A percentile compares a stretch with the other conserved stretches of the same genome.
phyloP scores from a whole-genome alignment of 106 monocot genomes.

The Dendrobium huoshanense region DNA sequence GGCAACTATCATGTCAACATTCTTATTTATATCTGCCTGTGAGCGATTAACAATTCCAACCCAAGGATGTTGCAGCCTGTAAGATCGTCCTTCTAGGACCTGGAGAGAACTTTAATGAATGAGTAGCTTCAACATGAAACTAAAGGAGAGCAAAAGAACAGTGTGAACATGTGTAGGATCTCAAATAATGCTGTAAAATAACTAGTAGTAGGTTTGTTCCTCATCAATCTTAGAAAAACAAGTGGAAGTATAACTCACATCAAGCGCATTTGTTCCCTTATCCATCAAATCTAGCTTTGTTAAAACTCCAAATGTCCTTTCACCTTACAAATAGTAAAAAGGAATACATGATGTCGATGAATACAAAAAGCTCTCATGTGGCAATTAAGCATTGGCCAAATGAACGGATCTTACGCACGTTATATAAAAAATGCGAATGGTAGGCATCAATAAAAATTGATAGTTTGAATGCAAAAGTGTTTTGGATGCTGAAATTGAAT shows the following conservation, averaged over 20 bases:
- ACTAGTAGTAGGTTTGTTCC: background rate
- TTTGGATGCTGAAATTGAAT: constrained; percentile 2
- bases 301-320: constrained; percentile 63
- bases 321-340: constrained; percentile 25
- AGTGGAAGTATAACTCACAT: constrained; percentile 26
- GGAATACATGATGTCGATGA: background rate
- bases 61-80: constrained; percentile 56
- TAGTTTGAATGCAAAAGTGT: background rate
- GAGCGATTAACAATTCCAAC: constrained; percentile 65
- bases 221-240: background rate
- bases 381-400: background rate
- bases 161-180: background rate
- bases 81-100: constrained; percentile 57
- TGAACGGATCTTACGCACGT: background rate
- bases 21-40: constrained; percentile 58
- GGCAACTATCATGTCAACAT: constrained; percentile 48
- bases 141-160: background rate
- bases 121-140: background rate
- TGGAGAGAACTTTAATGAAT: constrained; percentile 4
- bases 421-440: background rate
- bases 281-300: constrained; percentile 71
- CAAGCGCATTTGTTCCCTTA: constrained; percentile 63
- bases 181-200: background rate
- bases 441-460: background rate
- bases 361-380: background rate